phyloP scores from a whole-genome alignment of 2,329 filamentous ascomycete species.

The Beauveria rudraprayagi region DNA sequence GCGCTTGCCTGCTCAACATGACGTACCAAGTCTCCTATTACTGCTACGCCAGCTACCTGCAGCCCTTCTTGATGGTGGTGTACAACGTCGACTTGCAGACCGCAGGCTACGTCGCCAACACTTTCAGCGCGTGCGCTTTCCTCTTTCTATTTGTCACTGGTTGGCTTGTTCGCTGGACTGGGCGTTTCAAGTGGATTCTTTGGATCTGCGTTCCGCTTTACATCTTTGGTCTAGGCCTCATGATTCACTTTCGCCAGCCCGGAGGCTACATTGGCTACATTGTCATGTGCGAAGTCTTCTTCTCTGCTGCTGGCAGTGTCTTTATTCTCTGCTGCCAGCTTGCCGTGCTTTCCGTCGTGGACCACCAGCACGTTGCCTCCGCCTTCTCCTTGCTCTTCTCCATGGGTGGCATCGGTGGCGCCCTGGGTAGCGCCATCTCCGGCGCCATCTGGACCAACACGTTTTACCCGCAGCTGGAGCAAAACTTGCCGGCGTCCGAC shows the following conservation, averaged over 20 bases:
- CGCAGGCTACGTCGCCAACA: conserved; percentile 40
- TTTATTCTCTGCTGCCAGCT: conserved; percentile 23
- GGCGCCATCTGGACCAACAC: conserved; percentile 18
- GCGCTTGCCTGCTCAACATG: conserved; percentile 36
- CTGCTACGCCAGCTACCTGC: conserved; percentile 46
- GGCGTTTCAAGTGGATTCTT: conserved; percentile 39
- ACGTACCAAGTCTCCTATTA: conserved; percentile 43
- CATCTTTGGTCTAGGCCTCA: conserved; percentile 30
- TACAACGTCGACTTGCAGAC: conserved; percentile 32
- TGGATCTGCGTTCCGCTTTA: conserved; percentile 24
- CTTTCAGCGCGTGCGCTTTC: conserved; percentile 42
- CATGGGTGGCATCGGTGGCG: conserved; percentile 14
- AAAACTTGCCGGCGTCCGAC: conserved; percentile 37
- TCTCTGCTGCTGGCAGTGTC: conserved; percentile 27
- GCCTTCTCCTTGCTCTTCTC: conserved; percentile 16
- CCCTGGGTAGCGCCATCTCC: conserved; percentile 16
- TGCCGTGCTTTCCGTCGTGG: conserved; percentile 18
- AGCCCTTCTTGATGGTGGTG: conserved; percentile 48
- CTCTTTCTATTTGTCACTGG: conserved; percentile 42
- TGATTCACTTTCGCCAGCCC: conserved; percentile 34
- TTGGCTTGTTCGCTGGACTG: conserved; percentile 35
- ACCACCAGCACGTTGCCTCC: conserved; percentile 19
- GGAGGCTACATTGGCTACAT: conserved; percentile 26
- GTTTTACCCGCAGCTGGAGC: conserved; percentile 31
- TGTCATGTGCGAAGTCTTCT: conserved; percentile 34